Base-by-base conservation (phyloP, 169 alveolate genomes). In the Theileria sp. region DNA sequence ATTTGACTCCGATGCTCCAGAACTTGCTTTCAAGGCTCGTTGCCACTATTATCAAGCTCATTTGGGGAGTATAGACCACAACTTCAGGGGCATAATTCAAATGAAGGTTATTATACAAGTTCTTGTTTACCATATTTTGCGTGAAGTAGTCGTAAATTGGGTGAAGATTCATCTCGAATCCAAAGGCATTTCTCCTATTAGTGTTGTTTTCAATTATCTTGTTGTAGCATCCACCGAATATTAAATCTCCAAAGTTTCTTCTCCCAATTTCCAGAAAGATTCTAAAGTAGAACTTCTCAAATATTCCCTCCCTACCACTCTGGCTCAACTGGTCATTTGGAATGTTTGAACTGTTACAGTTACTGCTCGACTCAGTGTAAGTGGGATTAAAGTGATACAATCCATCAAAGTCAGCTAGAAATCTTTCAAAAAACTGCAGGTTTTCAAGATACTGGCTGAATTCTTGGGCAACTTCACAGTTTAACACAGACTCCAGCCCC, bases 151-250 rank as follows among this genome's bases (percentile, higher is more conserved):
- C 49, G 13, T 71, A 30, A 23, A 81, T 62, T 7, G 82, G 75
- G 36, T 83, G 78, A 17, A 83, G 81, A 10, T 76, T 17, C 51
- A 83, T 58, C 54, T 83, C 89, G 58, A 83, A 83, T 13, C 89
- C 89, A 50, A 83, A 83, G 28, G 67, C 76, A 50, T 73, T 65
- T 36, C 89, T 56, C 38, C 72, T 50, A 19, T 64, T 76, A n/a
- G 77, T 64, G 75, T 49, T 77, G 65, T 30, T 58, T n/a, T 74
- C 72, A 23, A 74, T 19, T 36, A 74, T 51, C 61, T 73, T 54
- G 56, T 81, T 75, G 30, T 72, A 51, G 66, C 88, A 81, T 9
- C 88, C 88, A 0, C 88, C 88, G 64, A 19, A 17, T 2, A 67
- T 25, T 23, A 81, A 44, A 28, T 38, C 56, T 21, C 32, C 74